Evolutionary conservation across 495 filamentous ascomycete species (phyloP).

Genomic region (Aspergillus saccharolyticus): DNA sequence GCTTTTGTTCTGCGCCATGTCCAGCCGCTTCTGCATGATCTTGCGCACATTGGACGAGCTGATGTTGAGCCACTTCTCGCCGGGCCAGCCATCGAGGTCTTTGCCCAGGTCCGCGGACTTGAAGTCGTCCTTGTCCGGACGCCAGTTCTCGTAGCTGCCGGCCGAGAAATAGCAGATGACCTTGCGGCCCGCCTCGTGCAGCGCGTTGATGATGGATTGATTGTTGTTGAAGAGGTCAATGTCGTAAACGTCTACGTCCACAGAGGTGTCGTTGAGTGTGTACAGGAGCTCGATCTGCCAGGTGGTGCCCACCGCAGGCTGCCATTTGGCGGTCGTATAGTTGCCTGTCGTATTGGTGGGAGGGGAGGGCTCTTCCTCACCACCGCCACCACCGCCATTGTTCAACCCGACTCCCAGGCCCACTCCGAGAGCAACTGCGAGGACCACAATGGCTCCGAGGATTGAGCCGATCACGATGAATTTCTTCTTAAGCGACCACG

Average conservation of each 20-base stretch:
- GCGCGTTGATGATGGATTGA: constrained; percentile 35
- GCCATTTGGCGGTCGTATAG: constrained; percentile 38
- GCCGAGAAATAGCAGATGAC: constrained; percentile 75
- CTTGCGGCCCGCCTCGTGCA: constrained; percentile 46
- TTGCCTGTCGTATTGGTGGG: constrained; percentile 20
- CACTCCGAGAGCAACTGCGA: constrained; percentile 50
- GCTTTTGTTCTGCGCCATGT: constrained; percentile 52
- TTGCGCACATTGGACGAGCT: constrained; percentile 50
- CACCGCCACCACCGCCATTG: constrained; percentile 20
- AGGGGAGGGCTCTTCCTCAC: constrained; percentile 10
- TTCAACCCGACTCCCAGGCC: constrained; percentile 45
- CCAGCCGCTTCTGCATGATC: constrained; percentile 56
- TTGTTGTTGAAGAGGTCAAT: constrained; percentile 57
- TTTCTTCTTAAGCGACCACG: constrained; percentile 39
- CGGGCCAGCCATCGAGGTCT: constrained; percentile 55
- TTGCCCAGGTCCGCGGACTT: constrained; percentile 45
- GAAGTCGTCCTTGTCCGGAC: constrained; percentile 53
- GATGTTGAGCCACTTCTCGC: constrained; percentile 63
- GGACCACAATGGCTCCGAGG: constrained; percentile 36
- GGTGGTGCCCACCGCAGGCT: constrained; percentile 42
- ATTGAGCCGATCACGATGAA: constrained; percentile 25
- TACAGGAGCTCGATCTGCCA: constrained; percentile 54
- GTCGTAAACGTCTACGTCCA: constrained; percentile 51
- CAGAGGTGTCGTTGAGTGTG: constrained; percentile 38
- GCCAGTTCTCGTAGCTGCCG: constrained; percentile 57